Percentiles rank a stretch among this genome's conserved stretches.
Conservation (phyloP, 768 basidiomycete genomes). For the Suillus americanus region DNA sequence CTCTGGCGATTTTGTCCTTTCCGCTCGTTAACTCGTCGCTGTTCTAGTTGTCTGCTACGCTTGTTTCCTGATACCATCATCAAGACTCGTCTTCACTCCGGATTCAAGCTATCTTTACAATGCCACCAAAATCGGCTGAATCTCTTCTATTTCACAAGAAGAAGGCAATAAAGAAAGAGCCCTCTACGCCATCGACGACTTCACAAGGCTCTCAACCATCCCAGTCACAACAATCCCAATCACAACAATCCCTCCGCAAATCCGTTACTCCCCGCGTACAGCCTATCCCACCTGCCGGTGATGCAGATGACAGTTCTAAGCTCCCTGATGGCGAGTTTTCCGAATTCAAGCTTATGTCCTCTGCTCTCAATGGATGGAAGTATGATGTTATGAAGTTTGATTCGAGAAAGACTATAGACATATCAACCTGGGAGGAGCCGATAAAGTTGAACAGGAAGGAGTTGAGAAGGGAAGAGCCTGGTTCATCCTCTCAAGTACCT, state of each 20-base stretch:
- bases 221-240: conserved; percentile 6
- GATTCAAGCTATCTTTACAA: conserved; percentile 6
- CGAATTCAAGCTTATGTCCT: conserved; percentile 79
- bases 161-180: conserved; percentile 33
- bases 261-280: conserved; percentile 40
- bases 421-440: conserved; percentile 66
- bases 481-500: conserved; percentile 43
- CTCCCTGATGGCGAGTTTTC: conserved; percentile 69
- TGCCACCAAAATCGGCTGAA: conserved; percentile 36
- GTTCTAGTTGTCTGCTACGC: not conserved
- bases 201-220: conserved; percentile 12
- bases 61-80: not conserved
- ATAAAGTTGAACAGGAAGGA: conserved; percentile 91
- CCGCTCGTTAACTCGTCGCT: not conserved
- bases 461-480: conserved; percentile 48
- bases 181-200: conserved; percentile 16
- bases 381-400: conserved; percentile 94
- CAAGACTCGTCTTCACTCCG: not conserved
- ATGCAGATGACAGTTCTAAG: conserved; percentile 50
- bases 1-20: not conserved
- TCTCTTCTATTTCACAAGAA: conserved; percentile 68
- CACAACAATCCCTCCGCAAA: conserved; percentile 31
- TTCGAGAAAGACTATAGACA: conserved; percentile 68
- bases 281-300: conserved; percentile 38
- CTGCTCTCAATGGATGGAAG: conserved; percentile 82